Evolutionary conservation across 1,139 yeast species (phyloP).

Genomic region (Chernovozyma sophiae-reginae): DNA sequence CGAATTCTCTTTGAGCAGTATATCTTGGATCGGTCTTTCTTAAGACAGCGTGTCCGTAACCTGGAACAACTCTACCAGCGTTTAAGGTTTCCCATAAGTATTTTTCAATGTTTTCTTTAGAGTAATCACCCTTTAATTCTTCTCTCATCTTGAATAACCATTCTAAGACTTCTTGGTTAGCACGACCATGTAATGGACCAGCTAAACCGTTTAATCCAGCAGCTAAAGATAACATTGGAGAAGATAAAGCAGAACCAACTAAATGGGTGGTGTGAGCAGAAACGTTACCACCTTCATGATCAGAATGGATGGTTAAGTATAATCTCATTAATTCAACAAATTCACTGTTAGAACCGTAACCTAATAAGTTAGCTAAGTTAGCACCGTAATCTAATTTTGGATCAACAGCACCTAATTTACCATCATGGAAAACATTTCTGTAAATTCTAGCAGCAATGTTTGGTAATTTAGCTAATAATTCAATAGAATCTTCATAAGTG

Average conservation of each 20-base stretch:
- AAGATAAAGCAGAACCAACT: conserved; percentile 93
- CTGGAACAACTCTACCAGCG: conserved; percentile 94
- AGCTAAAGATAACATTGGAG: conserved; percentile 87
- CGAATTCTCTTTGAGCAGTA: conserved; percentile 96
- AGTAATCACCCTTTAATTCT: conserved; percentile 67
- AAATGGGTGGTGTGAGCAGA: conserved; percentile 97
- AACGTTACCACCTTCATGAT: conserved; percentile 98
- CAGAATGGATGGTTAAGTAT: conserved; percentile 92
- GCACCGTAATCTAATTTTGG: conserved; percentile 84
- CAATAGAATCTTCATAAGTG: conserved; percentile 86
- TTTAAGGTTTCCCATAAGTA: conserved; percentile 90
- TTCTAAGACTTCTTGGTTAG: conserved; percentile 96
- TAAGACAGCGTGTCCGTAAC: conserved; percentile 95
- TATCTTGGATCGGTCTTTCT: conserved; percentile 98
- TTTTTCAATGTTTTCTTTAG: conserved; percentile 73
- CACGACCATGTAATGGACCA: conserved; percentile 97
- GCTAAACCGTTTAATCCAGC: conserved; percentile 97
- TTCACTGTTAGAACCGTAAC: conserved; percentile 74
- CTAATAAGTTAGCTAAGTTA: conserved; percentile 80
- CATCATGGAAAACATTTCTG: conserved; percentile 85
- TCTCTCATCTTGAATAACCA: conserved; percentile 83
- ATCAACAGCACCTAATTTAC: conserved; percentile 71
- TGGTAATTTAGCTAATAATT: conserved; percentile 88
- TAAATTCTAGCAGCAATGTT: conserved; percentile 91
- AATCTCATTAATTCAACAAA: conserved; percentile 89